These are phyloP conservation scores for Exophiala oligosperma DNA, from an alignment of 2,329 filamentous ascomycete genomes.

Conservation along the genomic window DNA sequence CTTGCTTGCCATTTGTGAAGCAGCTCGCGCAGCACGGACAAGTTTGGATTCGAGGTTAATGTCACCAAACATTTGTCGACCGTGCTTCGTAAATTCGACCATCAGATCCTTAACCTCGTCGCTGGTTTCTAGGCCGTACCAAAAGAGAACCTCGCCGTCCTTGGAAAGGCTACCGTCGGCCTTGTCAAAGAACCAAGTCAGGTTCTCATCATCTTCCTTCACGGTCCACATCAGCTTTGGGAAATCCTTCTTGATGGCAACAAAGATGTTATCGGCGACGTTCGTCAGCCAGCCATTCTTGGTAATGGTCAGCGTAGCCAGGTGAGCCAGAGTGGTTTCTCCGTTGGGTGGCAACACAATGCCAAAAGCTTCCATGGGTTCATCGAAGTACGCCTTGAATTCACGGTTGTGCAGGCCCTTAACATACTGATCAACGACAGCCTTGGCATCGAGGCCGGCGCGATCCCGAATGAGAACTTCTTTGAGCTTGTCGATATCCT, in stretches of 20 bases:
- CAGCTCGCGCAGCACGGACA: slow-evolving; percentile 71
- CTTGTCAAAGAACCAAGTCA: slow-evolving; percentile 98
- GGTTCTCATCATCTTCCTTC: slow-evolving; percentile 90
- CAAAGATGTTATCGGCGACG: slow-evolving; percentile 92
- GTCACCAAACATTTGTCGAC: slow-evolving; percentile 83
- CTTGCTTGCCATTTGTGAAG: slow-evolving; percentile 54
- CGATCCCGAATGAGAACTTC: slow-evolving; percentile 78
- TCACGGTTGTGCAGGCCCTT: slow-evolving; percentile 72
- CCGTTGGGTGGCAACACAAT: slow-evolving; percentile 73
- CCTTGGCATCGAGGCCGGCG: slow-evolving; percentile 76
- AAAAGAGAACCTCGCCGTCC: slow-evolving; percentile 89
- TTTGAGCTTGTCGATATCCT: slow-evolving; percentile 75
- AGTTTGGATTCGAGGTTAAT: slow-evolving; percentile 86
- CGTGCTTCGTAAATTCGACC: slow-evolving; percentile 79
- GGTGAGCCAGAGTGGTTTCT: slow-evolving; percentile 70
- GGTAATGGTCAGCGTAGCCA: slow-evolving; percentile 89
- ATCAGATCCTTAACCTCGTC: slow-evolving; percentile 82
- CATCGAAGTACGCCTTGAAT: slow-evolving; percentile 94
- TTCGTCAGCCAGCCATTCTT: slow-evolving; percentile 94
- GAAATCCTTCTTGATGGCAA: slow-evolving; percentile 89
- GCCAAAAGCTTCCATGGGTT: slow-evolving; percentile 87
- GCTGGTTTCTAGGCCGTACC: slow-evolving; percentile 83
- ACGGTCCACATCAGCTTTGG: slow-evolving; percentile 95
- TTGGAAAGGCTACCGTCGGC: slow-evolving; percentile 86
- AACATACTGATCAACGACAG: slow-evolving; percentile 84